These are phyloP conservation scores for Kuraishia piskuri DNA, from an alignment of 805 yeast genomes.

Conservation along the genomic window DNA sequence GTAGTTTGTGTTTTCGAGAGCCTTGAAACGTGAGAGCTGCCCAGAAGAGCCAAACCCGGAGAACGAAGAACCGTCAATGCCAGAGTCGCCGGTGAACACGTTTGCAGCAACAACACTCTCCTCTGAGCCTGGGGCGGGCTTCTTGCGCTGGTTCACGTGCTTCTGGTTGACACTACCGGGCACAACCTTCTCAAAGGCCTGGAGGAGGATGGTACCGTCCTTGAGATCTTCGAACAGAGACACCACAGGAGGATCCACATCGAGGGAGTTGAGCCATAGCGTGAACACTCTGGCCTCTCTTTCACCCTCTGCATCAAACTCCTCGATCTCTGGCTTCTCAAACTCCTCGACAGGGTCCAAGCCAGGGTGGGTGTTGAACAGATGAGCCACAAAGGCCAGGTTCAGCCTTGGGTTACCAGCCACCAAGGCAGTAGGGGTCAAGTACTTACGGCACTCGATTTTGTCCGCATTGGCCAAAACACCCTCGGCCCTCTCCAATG, in stretches of 20 bases:
- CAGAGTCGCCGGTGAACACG: not conserved
- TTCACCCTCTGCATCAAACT: conserved; percentile 98
- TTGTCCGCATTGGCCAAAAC: conserved; percentile 82
- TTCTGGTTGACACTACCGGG: conserved; percentile 83
- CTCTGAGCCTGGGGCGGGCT: conserved; percentile 68
- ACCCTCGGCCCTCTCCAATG: conserved; percentile 79
- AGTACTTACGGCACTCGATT: conserved; percentile 85
- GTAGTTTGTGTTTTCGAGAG: conserved; percentile 94
- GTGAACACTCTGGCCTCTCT: conserved; percentile 99
- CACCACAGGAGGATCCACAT: conserved; percentile 91
- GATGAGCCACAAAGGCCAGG: conserved; percentile 93
- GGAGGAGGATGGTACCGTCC: conserved; percentile 82
- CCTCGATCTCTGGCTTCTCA: conserved; percentile 92
- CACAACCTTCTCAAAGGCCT: conserved; percentile 92
- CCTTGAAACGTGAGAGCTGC: conserved; percentile 77
- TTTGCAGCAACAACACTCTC: not conserved
- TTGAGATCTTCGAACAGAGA: conserved; percentile 88
- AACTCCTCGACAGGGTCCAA: conserved; percentile 89
- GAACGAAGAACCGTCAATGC: not conserved
- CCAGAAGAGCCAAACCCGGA: not conserved
- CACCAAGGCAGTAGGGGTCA: conserved; percentile 87
- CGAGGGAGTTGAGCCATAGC: conserved; percentile 92
- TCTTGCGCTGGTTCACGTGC: conserved; percentile 60
- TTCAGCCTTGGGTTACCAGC: conserved; percentile 96
- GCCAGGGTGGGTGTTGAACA: conserved; percentile 95